Percentiles rank a stretch among this genome's conserved stretches.
Evolutionary conservation across 305 asterid genomes (phyloP).

Genomic region (Fraxinus greggii): DNA sequence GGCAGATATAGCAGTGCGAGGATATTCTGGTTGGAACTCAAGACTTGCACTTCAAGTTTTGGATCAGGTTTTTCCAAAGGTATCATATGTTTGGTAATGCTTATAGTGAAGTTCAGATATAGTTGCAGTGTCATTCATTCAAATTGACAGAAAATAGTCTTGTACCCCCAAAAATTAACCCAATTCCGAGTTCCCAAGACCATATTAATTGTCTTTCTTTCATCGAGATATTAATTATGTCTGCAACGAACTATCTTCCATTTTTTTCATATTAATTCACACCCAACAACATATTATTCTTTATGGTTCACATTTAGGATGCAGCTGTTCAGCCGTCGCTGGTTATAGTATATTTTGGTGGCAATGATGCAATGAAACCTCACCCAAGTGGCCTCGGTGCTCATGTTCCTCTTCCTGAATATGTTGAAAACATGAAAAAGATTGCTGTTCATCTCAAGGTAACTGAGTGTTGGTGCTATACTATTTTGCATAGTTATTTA

Average conservation of each 20-base stretch:
- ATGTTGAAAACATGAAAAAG: constrained; percentile 77
- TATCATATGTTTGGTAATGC: constrained; percentile 25
- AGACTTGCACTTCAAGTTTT: constrained; percentile 65
- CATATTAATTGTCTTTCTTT: neutral
- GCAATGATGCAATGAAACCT: constrained; percentile 70
- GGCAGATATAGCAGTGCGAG: constrained; percentile 77
- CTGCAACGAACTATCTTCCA: neutral
- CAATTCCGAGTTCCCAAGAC: neutral
- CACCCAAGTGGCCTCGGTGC: constrained; percentile 67
- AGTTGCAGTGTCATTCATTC: neutral
- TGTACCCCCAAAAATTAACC: neutral
- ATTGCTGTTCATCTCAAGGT: constrained; percentile 77
- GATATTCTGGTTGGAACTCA: constrained; percentile 89
- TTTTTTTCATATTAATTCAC: neutral
- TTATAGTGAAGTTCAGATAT: neutral
- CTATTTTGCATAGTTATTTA: neutral
- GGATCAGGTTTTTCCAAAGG: constrained; percentile 70
- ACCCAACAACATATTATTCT: neutral
- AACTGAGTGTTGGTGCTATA: neutral
- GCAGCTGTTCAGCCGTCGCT: constrained; percentile 71
- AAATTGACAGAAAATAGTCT: neutral
- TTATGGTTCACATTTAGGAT: constrained; percentile 38
- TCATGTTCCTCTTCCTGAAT: constrained; percentile 86
- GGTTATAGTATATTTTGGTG: constrained; percentile 83
- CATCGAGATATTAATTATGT: neutral